Percentiles rank a stretch among this genome's conserved stretches.
These are phyloP conservation scores for Choiromyces venosus DNA, from an alignment of 495 filamentous ascomycete species.

Conservation along the genomic window DNA sequence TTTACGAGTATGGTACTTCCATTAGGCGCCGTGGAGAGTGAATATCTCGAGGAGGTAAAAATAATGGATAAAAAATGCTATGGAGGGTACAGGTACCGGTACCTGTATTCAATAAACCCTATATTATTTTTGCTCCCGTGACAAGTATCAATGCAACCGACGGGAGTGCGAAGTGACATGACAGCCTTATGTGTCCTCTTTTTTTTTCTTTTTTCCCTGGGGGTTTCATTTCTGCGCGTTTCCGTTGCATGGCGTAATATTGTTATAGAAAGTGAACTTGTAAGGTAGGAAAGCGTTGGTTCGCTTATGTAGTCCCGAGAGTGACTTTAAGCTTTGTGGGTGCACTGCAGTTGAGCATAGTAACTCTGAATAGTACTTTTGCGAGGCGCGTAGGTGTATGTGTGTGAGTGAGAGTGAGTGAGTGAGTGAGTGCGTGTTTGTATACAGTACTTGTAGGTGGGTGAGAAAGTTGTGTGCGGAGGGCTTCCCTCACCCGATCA, in stretches of 20 bases:
- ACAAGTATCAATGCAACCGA: background rate
- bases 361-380: background rate
- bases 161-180: constrained; percentile 1
- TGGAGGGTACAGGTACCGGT: background rate
- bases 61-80: background rate
- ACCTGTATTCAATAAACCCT: background rate
- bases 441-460: too few species aligned
- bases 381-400: background rate
- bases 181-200: background rate
- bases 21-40: background rate
- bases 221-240: background rate
- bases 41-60: too few species aligned
- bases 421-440: too few species aligned
- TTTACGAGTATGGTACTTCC: background rate
- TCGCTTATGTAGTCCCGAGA: background rate
- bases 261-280: background rate
- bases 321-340: background rate
- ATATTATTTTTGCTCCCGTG: background rate
- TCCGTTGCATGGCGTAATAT: background rate
- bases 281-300: background rate
- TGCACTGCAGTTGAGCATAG: background rate
- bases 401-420: background rate
- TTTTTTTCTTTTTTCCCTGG: background rate
- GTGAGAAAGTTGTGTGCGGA: background rate
- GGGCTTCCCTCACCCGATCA: background rate